Evolutionary conservation across 1,139 yeast species (phyloP).

Genomic region (Petasospora fabianii): DNA sequence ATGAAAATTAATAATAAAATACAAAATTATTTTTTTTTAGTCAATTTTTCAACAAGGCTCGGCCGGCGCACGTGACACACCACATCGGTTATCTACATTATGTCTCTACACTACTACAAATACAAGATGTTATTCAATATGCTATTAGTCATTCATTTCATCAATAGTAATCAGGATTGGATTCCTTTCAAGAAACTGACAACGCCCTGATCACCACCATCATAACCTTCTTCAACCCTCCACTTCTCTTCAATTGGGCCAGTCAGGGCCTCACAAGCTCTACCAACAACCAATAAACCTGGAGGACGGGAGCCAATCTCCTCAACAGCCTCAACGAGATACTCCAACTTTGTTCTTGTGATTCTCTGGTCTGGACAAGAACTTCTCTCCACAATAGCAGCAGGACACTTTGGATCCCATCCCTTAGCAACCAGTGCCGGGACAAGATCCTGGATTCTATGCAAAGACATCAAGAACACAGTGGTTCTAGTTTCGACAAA

Average conservation of each 20-base stretch:
- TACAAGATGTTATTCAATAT: no score
- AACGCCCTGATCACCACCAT: slow-evolving; percentile 20
- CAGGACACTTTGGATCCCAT: slow-evolving; percentile 76
- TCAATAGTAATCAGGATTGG: no score
- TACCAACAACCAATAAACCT: slow-evolving; percentile 80
- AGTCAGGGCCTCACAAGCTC: slow-evolving; percentile 64
- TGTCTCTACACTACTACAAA: no score
- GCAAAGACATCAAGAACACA: slow-evolving; percentile 86
- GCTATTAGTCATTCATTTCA: no score
- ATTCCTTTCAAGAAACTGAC: slow-evolving; percentile 9
- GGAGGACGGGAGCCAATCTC: slow-evolving; percentile 92
- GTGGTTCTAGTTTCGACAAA: slow-evolving; percentile 73
- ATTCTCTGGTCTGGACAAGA: slow-evolving; percentile 91
- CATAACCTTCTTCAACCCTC: slow-evolving; percentile 60
- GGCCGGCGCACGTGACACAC: no score
- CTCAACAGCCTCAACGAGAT: slow-evolving; percentile 70
- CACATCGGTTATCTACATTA: no score
- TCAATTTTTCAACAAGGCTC: no score
- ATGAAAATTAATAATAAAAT: no score
- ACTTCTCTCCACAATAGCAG: slow-evolving; percentile 86
- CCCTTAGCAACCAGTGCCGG: slow-evolving; percentile 50
- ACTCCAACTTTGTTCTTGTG: slow-evolving; percentile 64
- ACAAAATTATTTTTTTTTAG: no score
- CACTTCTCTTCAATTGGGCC: slow-evolving; percentile 36
- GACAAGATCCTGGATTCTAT: slow-evolving; percentile 68